Percentiles rank a stretch among this genome's conserved stretches.
Conservation (phyloP, 495 filamentous ascomycete genomes). For the Ramalina intermedia region DNA sequence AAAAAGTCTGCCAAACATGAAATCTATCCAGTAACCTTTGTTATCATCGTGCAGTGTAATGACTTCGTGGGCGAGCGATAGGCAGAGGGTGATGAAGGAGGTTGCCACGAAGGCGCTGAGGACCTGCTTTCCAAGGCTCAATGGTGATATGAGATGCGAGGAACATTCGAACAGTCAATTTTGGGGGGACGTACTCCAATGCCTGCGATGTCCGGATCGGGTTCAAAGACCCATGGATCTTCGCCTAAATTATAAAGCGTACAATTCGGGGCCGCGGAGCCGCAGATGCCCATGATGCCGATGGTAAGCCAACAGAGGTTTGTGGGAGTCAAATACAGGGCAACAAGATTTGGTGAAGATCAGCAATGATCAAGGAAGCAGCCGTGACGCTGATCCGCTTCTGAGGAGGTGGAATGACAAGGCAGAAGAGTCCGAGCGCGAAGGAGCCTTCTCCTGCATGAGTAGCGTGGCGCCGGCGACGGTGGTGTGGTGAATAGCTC, state of each 20-base stretch:
- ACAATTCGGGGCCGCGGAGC: constrained; percentile 4
- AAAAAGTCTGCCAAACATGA: too few species aligned
- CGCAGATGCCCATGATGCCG: constrained; percentile 6
- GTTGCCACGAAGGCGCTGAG: constrained; percentile 8
- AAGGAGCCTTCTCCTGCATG: too few species aligned
- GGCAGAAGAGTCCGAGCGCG: too few species aligned
- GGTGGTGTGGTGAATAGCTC: too few species aligned
- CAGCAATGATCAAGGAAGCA: too few species aligned
- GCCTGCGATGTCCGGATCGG: constrained; percentile 16
- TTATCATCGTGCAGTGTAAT: background rate
- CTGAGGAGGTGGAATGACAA: too few species aligned
- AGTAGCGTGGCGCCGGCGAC: too few species aligned
- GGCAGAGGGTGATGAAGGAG: constrained; percentile 1
- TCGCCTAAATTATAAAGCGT: background rate
- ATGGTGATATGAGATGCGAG: background rate
- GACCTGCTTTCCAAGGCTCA: constrained; percentile 1
- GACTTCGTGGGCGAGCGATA: background rate
- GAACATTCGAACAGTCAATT: background rate
- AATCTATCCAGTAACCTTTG: background rate
- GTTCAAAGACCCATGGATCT: constrained; percentile 1
- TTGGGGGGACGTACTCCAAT: constrained; percentile 7
- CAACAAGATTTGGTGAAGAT: too few species aligned
- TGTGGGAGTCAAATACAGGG: too few species aligned
- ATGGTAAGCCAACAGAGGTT: background rate
- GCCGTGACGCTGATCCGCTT: too few species aligned